Base-by-base conservation (phyloP, 805 yeast species). In the Danielozyma ontarioensis region DNA sequence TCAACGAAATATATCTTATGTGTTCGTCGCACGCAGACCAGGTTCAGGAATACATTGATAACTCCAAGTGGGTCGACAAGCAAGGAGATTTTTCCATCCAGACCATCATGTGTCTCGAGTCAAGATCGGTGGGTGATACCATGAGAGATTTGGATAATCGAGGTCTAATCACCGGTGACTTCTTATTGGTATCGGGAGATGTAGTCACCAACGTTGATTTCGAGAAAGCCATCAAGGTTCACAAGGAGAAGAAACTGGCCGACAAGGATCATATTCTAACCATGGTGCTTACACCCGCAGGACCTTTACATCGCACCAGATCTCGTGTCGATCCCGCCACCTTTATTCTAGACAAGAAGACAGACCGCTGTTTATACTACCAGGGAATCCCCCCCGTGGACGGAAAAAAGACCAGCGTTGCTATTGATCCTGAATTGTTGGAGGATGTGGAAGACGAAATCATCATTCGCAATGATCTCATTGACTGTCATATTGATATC, bases 401-500 rank as follows among this genome's bases (percentile, higher is more conserved):
- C 29, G 53, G 61, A 7, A 48, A 53, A 28, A 57, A 56, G 42
- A 29, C 57, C 17, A 41, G 52, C 28, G 71, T 87, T 19, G 70
- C 74, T 35, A 75, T 88, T 30, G 96, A 88, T 51, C 83, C 90
- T 0, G 97, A 93, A 55, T 63, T 93, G 29, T 68, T 89, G 44
- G 87, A 80, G 39, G 78, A 73, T 37, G 79, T 84, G 22, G 81
- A 76, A 28, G 66, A 62, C 43, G 94, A 85, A 40, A 79, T 93
- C 45, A 74, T 75, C 7, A 69, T 93, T 37, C 76, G 96, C 53
- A 93, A 93, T 57, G 97, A 93, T 58, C 73, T 93, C 42, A 89
- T 93, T 38, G 98, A 93, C 64, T 93, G 98, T 57, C 93, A 84
- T 55, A 88, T 93, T 35, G 98, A 93, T 61, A 87, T 93, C 40